phyloP scores from a whole-genome alignment of 768 basidiomycete species.

The Albatrellus ellisii region DNA sequence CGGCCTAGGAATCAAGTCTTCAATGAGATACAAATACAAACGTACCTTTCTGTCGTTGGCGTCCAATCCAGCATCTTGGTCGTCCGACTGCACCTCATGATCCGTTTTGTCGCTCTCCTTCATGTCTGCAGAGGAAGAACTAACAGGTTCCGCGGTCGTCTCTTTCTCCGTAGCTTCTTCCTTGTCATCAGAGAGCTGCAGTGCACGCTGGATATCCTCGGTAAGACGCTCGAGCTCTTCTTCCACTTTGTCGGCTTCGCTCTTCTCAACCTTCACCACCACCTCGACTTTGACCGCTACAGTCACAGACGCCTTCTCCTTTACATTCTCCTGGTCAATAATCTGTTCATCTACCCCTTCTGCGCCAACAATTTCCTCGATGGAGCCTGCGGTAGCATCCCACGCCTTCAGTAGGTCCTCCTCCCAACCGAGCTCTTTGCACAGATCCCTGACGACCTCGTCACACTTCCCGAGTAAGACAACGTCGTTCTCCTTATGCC shows the following conservation, averaged over 20 bases:
- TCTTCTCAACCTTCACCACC: background rate
- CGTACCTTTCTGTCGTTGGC: too few species aligned
- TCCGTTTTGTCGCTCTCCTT: too few species aligned
- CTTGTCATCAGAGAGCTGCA: background rate
- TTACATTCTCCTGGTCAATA: background rate
- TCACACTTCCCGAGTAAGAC: conserved; percentile 13
- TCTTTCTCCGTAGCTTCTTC: background rate
- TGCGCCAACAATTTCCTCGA: conserved; percentile 1
- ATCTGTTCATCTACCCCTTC: background rate
- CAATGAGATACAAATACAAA: too few species aligned
- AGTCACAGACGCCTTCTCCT: too few species aligned
- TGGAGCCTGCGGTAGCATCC: conserved; percentile 1
- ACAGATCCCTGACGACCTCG: conserved; percentile 11
- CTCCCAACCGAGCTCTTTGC: conserved; percentile 12
- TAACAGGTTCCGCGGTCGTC: background rate
- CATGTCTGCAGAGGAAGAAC: too few species aligned
- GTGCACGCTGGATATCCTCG: background rate
- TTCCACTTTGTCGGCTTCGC: background rate
- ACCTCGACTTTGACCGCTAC: too few species aligned
- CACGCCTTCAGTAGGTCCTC: conserved; percentile 10
- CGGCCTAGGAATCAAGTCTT: too few species aligned
- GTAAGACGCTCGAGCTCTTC: conserved; percentile 1
- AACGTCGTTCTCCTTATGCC: conserved; percentile 7
- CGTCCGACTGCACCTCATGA: too few species aligned
- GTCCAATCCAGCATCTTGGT: too few species aligned